These are phyloP conservation scores for Thymus mandschuricus DNA, from an alignment of 257 asterid genomes.

Conservation along the genomic window DNA sequence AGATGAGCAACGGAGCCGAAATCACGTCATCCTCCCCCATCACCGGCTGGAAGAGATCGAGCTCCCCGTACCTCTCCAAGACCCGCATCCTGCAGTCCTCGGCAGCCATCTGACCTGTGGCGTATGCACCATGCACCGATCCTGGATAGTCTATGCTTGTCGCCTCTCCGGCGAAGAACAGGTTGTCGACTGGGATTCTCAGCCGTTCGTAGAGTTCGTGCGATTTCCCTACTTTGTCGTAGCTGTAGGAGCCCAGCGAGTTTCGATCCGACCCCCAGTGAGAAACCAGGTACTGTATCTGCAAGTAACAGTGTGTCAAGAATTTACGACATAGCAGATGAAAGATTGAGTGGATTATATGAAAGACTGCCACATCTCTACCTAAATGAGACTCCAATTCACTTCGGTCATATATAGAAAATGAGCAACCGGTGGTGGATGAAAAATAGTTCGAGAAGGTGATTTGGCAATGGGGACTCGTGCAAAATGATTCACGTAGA, in stretches of 20 bases:
- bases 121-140: constrained; percentile 88
- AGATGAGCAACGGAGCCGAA: constrained; percentile 69
- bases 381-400: too few species aligned
- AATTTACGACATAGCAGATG: not conserved
- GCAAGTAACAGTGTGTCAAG: constrained; percentile 30
- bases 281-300: constrained; percentile 83
- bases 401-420: too few species aligned
- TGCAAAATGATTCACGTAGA: too few species aligned
- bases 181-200: constrained; percentile 80
- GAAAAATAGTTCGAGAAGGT: too few species aligned
- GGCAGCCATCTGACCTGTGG: constrained; percentile 88
- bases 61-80: constrained; percentile 76
- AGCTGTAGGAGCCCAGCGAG: constrained; percentile 87
- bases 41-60: constrained; percentile 77
- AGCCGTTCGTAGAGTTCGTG: constrained; percentile 75
- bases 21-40: constrained; percentile 66
- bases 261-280: constrained; percentile 82
- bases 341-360: not conserved
- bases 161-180: constrained; percentile 85
- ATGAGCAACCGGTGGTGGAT: too few species aligned
- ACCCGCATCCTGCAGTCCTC: constrained; percentile 94
- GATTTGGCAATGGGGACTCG: too few species aligned
- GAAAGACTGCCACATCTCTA: too few species aligned
- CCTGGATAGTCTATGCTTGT: constrained; percentile 81
- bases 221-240: constrained; percentile 70